Base-by-base conservation (phyloP, 345 rosid species). In the Salix suchowensis region DNA sequence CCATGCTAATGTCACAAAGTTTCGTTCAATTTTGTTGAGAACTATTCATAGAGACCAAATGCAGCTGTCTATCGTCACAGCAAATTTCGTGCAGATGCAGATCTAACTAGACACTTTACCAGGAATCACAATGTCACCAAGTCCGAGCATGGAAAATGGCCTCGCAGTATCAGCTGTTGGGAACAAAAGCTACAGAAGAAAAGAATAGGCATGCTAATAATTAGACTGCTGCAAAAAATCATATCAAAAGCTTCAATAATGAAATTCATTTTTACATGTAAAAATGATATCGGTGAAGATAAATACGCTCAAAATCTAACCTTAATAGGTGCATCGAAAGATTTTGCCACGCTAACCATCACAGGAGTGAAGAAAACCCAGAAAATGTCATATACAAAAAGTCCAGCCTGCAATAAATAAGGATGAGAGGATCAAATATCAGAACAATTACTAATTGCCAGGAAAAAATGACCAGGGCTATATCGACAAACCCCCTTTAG, bases 321-420 rank as follows among this genome's bases (percentile, higher is more conserved):
- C 99, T 96, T 96, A 66, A 96, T 96, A 7, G 99, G 98, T 79
- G 97, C 99, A 86, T 96, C 98, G 26, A 96, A 96, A 72, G 99
- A 96, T 87, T 92, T 96, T 67, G 98, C 99, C 74, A 96, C 98
- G 74, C 97, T 92, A 74, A 96, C 99, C 98, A 96, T 96, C 46
- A 96, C 99, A 1, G 97, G 99, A 68, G 99, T 96, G 82, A 96
- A 94, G 92, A 96, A 96, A 85, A 96, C 97, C 98, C 98, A 96
- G 88, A 96, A 96, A 76, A 94, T 94, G 81, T 96, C 98, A 70
- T 94, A 96, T 46, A 92, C 91, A 84, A 96, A 96, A 79, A 96
- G 97, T 64, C 98, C 99, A 74, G 89, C 97, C 99, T 96, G 81
- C 84, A 83, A 62, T 55, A 55, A 15, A 58, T 28, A 44, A 73